Evolutionary conservation across 306 rosid genomes (phyloP).

Genomic region (Fagus crenata): DNA sequence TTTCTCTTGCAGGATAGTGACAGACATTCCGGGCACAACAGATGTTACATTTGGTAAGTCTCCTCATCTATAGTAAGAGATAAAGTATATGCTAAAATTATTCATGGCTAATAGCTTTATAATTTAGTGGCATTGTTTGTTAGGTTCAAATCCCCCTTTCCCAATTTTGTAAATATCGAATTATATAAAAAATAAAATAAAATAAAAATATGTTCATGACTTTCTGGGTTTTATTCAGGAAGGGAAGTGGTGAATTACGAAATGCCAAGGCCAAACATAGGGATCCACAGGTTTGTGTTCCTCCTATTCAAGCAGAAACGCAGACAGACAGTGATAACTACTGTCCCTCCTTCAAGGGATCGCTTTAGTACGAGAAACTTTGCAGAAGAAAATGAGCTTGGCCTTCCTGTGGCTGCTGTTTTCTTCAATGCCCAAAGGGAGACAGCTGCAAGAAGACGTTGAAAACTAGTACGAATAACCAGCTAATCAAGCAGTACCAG

Average conservation of each 20-base stretch:
- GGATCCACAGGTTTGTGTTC: conserved; percentile 89
- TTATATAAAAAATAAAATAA: too few relatives aligned
- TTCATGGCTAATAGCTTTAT: too few relatives aligned
- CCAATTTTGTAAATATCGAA: too few relatives aligned
- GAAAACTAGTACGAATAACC: conserved; percentile 9
- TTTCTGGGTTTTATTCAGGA: conserved; percentile 32
- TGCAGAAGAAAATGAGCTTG: conserved; percentile 63
- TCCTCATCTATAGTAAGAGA: conserved; percentile 3
- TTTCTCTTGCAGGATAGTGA: conserved; percentile 64
- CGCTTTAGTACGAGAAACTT: conserved; percentile 55
- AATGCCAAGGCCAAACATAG: conserved; percentile 76
- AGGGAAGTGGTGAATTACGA: conserved; percentile 70
- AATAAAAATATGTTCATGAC: too few relatives aligned
- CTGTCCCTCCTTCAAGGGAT: conserved; percentile 57
- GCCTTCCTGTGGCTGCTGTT: conserved; percentile 81
- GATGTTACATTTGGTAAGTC: conserved; percentile 68
- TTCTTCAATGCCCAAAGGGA: conserved; percentile 92
- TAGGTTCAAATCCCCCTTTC: too few relatives aligned
- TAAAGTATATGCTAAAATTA: not conserved
- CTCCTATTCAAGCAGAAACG: conserved; percentile 70
- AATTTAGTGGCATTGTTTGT: too few relatives aligned
- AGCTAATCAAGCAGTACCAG: not conserved
- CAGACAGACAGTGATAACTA: conserved; percentile 44
- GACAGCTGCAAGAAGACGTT: conserved; percentile 79
- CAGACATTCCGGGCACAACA: conserved; percentile 95